Percentiles rank a stretch among this genome's conserved stretches.
phyloP scores from a whole-genome alignment of 23 red algal species.

The Cyanidiococcus yangmingshanensis region DNA sequence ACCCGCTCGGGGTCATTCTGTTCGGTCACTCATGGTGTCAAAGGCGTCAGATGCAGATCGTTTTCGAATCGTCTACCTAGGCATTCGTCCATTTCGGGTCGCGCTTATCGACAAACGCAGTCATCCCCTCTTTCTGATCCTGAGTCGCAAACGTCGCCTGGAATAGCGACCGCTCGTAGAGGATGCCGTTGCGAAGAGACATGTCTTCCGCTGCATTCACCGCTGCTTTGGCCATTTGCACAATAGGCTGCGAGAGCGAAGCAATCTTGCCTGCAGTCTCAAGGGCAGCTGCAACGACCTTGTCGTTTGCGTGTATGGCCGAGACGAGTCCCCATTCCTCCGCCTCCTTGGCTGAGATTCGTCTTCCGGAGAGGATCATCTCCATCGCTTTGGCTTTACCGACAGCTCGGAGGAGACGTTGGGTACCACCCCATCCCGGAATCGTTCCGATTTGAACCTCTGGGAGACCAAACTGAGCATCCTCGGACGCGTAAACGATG shows the following conservation, averaged over 20 bases:
- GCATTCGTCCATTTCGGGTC: conserved; percentile 51
- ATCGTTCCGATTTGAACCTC: conserved; percentile 89
- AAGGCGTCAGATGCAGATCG: too few relatives aligned
- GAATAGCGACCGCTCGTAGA: conserved; percentile 64
- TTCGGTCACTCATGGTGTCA: too few relatives aligned
- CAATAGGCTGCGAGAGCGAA: conserved; percentile 49
- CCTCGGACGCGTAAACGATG: conserved; percentile 68
- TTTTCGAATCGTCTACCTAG: neutral
- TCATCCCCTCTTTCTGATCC: conserved; percentile 96
- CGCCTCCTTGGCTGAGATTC: conserved; percentile 80
- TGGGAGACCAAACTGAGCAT: conserved; percentile 84
- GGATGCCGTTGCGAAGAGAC: conserved; percentile 38
- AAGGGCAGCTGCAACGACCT: conserved; percentile 47
- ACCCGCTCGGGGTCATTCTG: too few relatives aligned
- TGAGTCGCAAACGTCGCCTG: conserved; percentile 68
- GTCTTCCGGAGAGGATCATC: conserved; percentile 83
- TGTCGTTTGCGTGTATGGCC: conserved; percentile 43
- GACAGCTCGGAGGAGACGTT: conserved; percentile 81
- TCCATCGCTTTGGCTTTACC: conserved; percentile 99
- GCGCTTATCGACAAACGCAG: conserved; percentile 88
- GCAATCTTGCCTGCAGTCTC: conserved; percentile 61
- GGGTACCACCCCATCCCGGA: conserved; percentile 90
- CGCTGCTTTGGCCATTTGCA: conserved; percentile 73
- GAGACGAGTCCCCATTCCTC: conserved; percentile 83
- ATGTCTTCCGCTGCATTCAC: conserved; percentile 63